Evolutionary conservation across 2,329 filamentous ascomycete species (phyloP), one percentile per base, ranked within the genome.

Genomic region (Colletotrichum incanum): DNA sequence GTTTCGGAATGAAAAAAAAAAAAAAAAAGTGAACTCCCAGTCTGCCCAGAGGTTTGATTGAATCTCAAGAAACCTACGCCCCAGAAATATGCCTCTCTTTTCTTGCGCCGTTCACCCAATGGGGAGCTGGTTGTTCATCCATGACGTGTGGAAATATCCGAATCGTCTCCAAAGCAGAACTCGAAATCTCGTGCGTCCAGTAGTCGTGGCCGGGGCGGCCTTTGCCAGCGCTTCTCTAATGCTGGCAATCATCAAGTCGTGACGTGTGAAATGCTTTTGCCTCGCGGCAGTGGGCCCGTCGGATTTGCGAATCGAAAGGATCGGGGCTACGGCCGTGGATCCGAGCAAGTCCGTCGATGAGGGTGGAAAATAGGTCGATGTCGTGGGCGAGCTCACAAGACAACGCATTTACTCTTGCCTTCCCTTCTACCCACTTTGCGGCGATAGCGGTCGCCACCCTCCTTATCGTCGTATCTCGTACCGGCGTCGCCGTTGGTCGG

Each of bases 61-160:
- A 71, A 64, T 67, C 45, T 72, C 69, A 72, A 71, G 66, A 71
- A 73, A 73, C 70, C 70, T 66, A 61, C 70, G 66, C 70, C 70
- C 66, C 70, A 63, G 70, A 56, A 70, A 55, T 73, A 73, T 73
- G 70, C 70, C 70, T 73, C 67, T 73, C 69, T 73, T 74, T 73
- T 74, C 68, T 72, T 74, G 67, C 73, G 73, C 73, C 73, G 65
- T 74, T 74, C 73, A 72, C 73, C 73, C 66, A 71, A 56, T 50
- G 43, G 61, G 60, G 47, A 73, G 59, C 67, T 73, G 66, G 70
- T 66, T 73, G 55, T 73, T 71, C 67, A 61, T 69, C 61, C 66
- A 60, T 73, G 60, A 71, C 59, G 61, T 62, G 70, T 60, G 66
- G 67, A 58, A 73, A 66, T 71, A n/a, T 71, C 70, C 60, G 70